These are phyloP conservation scores for Acacia concinna DNA, from an alignment of 331 rosid species.

Conservation along the genomic window DNA sequence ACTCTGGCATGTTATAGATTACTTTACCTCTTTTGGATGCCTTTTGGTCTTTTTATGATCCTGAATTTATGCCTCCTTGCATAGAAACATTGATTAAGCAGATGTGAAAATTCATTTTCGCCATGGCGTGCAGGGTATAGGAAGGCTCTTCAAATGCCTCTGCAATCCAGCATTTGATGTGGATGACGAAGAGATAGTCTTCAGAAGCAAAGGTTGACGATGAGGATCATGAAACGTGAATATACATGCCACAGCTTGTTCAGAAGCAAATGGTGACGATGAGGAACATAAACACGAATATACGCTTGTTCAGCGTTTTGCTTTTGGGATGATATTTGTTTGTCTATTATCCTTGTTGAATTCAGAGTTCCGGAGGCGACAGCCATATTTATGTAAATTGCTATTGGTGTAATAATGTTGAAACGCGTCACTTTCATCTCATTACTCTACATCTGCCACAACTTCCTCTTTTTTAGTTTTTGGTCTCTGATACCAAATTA, in stretches of 20 bases:
- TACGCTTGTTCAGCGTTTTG: slow-evolving; percentile 1
- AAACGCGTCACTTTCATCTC: slow-evolving; percentile 17
- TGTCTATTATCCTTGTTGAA: not conserved
- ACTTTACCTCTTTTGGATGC: not conserved
- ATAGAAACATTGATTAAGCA: not conserved
- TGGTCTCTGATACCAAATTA: too few relatives aligned
- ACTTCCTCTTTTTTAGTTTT: too few relatives aligned
- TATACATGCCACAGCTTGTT: too few relatives aligned
- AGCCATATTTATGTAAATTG: slow-evolving; percentile 22
- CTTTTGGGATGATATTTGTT: slow-evolving; percentile 16
- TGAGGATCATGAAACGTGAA: slow-evolving; percentile 11
- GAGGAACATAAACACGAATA: too few relatives aligned
- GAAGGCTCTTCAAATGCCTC: slow-evolving; percentile 94
- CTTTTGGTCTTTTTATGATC: not conserved
- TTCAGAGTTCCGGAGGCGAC: slow-evolving; percentile 21
- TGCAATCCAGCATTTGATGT: slow-evolving; percentile 98
- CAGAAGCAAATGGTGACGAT: too few relatives aligned
- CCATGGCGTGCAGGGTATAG: slow-evolving; percentile 63
- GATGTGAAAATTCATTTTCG: slow-evolving; percentile 18
- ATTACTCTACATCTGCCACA: not conserved
- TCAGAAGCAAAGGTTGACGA: slow-evolving; percentile 62
- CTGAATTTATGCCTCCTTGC: not conserved
- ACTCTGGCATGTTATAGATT: slow-evolving; percentile 55
- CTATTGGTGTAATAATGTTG: slow-evolving; percentile 26
- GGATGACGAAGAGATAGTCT: slow-evolving; percentile 89